A percentile compares a stretch with the other conserved stretches of the same genome.
These are phyloP conservation scores for Penicillium sp. DNA, from an alignment of 2,329 filamentous ascomycete genomes.

Conservation along the genomic window DNA sequence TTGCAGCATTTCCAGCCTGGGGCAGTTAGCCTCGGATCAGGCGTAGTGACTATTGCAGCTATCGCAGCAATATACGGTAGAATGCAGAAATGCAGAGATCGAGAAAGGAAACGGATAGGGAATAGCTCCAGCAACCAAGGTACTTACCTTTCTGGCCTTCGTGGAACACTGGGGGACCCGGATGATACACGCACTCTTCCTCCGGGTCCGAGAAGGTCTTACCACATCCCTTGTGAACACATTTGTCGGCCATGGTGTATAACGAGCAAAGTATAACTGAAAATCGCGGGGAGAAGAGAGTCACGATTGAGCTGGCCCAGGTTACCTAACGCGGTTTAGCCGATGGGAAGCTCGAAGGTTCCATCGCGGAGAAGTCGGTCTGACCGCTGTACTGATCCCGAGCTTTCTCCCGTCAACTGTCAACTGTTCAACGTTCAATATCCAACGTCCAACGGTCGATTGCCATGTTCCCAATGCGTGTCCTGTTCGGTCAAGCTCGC, in stretches of 20 bases:
- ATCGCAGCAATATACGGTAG: not conserved
- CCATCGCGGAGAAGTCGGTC: conserved; percentile 27
- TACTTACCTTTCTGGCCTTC: conserved; percentile 92
- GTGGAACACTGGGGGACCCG: conserved; percentile 90
- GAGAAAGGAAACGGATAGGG: conserved; percentile 5
- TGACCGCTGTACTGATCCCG: conserved; percentile 10
- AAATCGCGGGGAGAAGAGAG: not conserved
- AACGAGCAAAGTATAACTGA: not conserved
- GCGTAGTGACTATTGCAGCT: not conserved
- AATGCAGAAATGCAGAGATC: not conserved
- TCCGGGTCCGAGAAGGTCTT: conserved; percentile 80
- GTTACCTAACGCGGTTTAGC: conserved; percentile 35
- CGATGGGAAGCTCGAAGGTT: conserved; percentile 40
- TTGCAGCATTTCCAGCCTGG: conserved; percentile 99
- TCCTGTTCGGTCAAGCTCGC: conserved; percentile 36
- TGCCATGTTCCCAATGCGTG: conserved; percentile 32
- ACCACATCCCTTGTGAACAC: conserved; percentile 93
- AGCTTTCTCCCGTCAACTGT: not conserved
- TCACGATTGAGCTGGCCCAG: conserved; percentile 4
- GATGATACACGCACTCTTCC: conserved; percentile 87
- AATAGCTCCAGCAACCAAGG: conserved; percentile 28
- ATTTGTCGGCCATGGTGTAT: conserved; percentile 59
- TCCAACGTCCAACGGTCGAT: not conserved
- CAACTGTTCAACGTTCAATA: not conserved
- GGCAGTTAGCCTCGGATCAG: conserved; percentile 6